Evolutionary conservation across 352 stramenopile genomes (phyloP), one percentile per base, ranked within the genome.

Genomic region (Pythium myriotylum): DNA sequence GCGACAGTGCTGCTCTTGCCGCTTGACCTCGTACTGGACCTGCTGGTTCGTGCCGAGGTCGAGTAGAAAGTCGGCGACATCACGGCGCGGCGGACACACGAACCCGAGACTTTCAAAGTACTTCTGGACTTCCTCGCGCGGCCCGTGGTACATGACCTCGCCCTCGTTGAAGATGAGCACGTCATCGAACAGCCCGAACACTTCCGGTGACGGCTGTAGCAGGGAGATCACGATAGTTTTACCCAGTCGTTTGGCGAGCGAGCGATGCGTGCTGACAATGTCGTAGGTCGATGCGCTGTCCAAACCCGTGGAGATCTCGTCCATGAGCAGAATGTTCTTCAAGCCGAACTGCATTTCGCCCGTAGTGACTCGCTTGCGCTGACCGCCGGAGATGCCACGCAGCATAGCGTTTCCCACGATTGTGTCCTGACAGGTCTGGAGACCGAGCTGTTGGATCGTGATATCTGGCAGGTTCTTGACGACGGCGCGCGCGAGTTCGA

Each of bases 161-260:
- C 91, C 90, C 40, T 91, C 62, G 64, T 86, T 83, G 20, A 97
- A 60, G 27, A 97, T 33, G 22, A 96, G 83, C 13, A 97, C 57
- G 48, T 97, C 80, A 67, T 97, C 91, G 72, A 97, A 97, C 13
- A 96, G 65, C 17, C 76, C 74, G 39, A 92, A 92, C n/a, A 91
- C 88, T 72, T 97, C 91, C 12, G 91, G 91, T 8, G 89, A 76
- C 42, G 91, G 89, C 68, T 97, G 67, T 8, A 94, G 64, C 39
- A 96, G 67, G 2, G 81, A 80, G 10, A 94, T 65, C 16, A 69
- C 50, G 19, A 69, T 47, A n/a, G 62, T 69, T 23, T 54, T 50
- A 10, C 33, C 35, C 19, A 69, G 41, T 9, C 27, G 62, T 45
- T 54, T 55, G n/a, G 68, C 72, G 4, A 69, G 42, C 52, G 70